A percentile compares a stretch with the other conserved stretches of the same genome.
Evolutionary conservation across 257 asterid genomes (phyloP).

Genomic region (Solanum verrucosum): DNA sequence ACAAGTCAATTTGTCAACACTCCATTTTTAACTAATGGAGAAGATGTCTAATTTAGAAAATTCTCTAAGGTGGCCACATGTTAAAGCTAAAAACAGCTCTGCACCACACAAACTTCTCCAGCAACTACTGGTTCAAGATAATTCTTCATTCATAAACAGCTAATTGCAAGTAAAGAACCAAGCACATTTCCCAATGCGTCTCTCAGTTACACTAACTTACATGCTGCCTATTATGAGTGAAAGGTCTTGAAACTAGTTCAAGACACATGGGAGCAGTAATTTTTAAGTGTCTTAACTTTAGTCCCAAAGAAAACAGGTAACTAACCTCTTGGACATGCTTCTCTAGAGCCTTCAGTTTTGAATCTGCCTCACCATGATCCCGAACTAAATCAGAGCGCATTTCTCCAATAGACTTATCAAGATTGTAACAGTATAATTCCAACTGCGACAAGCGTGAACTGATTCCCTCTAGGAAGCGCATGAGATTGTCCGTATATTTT

Average conservation of each 20-base stretch:
- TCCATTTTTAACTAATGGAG: not conserved
- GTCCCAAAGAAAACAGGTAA: not conserved
- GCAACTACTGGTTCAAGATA: not conserved
- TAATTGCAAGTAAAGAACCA: not conserved
- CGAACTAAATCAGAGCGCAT: slow-evolving; percentile 75
- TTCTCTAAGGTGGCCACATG: not conserved
- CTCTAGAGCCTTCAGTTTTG: slow-evolving; percentile 74
- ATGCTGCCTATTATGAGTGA: not conserved
- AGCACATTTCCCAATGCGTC: not conserved
- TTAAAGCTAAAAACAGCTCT: not conserved
- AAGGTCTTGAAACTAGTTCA: not conserved
- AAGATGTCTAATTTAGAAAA: not conserved
- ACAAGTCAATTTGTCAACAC: not conserved
- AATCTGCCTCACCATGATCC: slow-evolving; percentile 67
- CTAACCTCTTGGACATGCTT: slow-evolving; percentile 87
- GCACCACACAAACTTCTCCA: not conserved
- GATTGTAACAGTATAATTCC: slow-evolving; percentile 83
- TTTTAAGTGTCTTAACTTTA: not conserved
- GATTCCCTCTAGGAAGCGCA: slow-evolving; percentile 94
- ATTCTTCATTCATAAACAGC: not conserved
- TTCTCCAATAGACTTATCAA: slow-evolving; percentile 86
- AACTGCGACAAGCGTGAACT: slow-evolving; percentile 90
- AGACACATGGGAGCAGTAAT: not conserved
- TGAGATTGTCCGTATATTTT: slow-evolving; percentile 74
- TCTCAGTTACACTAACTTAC: not conserved